Percentiles rank a stretch among this genome's conserved stretches.
These are phyloP conservation scores for Catharanthus roseus DNA, from an alignment of 257 asterid species.

Conservation along the genomic window DNA sequence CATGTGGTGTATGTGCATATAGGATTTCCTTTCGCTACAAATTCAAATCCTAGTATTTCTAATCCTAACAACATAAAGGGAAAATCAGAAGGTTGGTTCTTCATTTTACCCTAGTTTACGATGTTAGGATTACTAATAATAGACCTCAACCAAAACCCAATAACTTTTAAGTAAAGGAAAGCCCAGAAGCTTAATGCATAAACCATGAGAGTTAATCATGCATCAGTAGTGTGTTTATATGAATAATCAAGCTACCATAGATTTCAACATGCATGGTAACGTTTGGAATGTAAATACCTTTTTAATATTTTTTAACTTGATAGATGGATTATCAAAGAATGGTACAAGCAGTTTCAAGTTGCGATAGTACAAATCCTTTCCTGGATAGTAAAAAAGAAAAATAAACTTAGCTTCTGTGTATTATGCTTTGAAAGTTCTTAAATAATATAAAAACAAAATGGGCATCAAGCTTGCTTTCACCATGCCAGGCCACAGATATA, in stretches of 20 bases:
- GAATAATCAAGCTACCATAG: background rate
- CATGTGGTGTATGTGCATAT: background rate
- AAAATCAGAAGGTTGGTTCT: background rate
- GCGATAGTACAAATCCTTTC: slow-evolving; percentile 68
- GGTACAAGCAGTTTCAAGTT: slow-evolving; percentile 81
- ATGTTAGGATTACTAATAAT: background rate
- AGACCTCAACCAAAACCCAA: background rate
- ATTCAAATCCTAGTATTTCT: background rate
- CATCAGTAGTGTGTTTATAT: background rate
- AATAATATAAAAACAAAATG: background rate
- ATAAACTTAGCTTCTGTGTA: background rate
- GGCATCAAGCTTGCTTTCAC: background rate
- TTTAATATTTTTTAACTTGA: slow-evolving; percentile 48
- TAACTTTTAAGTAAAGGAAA: background rate
- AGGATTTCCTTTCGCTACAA: background rate
- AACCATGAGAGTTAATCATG: background rate
- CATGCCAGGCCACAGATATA: background rate
- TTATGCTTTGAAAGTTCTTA: background rate
- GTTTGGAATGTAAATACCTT: slow-evolving; percentile 37
- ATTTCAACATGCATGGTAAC: background rate
- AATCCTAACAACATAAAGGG: background rate
- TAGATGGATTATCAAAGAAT: slow-evolving; percentile 65
- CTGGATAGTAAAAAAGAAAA: slow-evolving; percentile 28
- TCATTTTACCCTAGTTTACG: background rate
- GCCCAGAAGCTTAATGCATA: background rate